These are phyloP conservation scores for Brachypodium distachyon DNA, from an alignment of 202 grass and related monocot species.

Conservation along the genomic window DNA sequence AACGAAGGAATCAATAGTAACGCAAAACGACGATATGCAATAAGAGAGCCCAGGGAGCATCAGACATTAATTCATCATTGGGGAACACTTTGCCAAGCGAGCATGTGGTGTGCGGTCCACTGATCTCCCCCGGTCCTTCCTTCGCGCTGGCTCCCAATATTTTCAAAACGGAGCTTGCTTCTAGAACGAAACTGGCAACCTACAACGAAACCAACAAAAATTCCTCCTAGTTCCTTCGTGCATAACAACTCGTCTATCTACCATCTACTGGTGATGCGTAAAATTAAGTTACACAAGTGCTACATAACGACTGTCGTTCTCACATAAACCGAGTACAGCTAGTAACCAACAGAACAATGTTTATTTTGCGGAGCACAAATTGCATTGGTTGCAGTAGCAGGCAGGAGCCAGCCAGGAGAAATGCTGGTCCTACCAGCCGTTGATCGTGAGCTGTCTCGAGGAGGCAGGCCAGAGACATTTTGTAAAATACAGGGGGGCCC, in stretches of 20 bases:
- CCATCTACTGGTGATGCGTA: neutral
- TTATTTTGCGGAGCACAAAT: neutral
- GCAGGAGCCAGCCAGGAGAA: neutral
- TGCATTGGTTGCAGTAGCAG: neutral
- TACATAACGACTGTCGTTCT: neutral
- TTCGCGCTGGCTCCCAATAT: neutral
- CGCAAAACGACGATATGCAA: neutral
- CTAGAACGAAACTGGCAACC: neutral
- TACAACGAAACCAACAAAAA: neutral
- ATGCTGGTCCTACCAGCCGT: neutral
- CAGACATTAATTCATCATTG: neutral
- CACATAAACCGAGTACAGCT: neutral
- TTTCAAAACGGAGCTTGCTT: neutral
- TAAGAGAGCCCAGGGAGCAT: neutral
- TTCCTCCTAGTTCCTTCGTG: neutral
- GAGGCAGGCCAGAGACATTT: neutral
- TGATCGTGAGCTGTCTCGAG: conserved; percentile 35
- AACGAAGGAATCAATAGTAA: neutral
- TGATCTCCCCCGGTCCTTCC: neutral
- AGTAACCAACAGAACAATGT: neutral
- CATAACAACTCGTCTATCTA: neutral
- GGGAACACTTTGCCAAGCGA: conserved; percentile 9
- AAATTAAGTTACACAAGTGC: neutral
- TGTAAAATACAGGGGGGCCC: neutral
- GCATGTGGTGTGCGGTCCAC: conserved; percentile 21